Conservation (phyloP, 2,329 filamentous ascomycete genomes). For the Thelonectria blattea region DNA sequence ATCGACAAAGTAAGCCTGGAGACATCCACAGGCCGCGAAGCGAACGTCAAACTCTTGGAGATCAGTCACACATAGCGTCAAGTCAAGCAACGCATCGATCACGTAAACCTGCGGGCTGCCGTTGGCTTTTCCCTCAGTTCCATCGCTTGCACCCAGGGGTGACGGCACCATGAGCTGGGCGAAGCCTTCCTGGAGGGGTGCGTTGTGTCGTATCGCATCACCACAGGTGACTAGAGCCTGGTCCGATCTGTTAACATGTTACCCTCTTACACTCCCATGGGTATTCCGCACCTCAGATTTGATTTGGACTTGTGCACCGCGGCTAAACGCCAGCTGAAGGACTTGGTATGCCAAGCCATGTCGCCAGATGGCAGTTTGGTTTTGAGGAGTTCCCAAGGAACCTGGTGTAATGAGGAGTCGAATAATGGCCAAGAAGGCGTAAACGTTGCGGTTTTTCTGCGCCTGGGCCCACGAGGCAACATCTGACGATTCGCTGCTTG, state of each 20-base stretch:
- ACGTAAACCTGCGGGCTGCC: slow-evolving; percentile 76
- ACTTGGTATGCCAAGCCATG: slow-evolving; percentile 80
- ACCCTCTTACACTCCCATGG: not conserved
- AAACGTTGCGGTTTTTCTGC: slow-evolving; percentile 87
- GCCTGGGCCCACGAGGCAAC: slow-evolving; percentile 76
- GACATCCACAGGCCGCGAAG: slow-evolving; percentile 84
- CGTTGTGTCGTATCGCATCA: slow-evolving; percentile 84
- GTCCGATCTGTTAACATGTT: slow-evolving; percentile 21
- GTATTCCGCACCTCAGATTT: slow-evolving; percentile 70
- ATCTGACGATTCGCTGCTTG: slow-evolving; percentile 59
- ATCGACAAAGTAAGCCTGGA: slow-evolving; percentile 89
- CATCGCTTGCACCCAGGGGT: slow-evolving; percentile 51
- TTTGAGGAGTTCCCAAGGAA: slow-evolving; percentile 79
- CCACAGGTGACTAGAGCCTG: slow-evolving; percentile 84
- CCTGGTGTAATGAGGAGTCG: slow-evolving; percentile 84
- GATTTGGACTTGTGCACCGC: slow-evolving; percentile 74
- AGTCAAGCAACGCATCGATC: slow-evolving; percentile 88
- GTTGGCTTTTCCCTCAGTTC: slow-evolving; percentile 52
- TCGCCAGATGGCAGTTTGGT: slow-evolving; percentile 86
- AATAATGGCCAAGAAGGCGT: slow-evolving; percentile 85
- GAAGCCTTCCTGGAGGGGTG: slow-evolving; percentile 83
- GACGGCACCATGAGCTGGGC: slow-evolving; percentile 81
- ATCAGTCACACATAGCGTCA: slow-evolving; percentile 73
- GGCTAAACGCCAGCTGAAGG: slow-evolving; percentile 81
- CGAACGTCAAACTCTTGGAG: slow-evolving; percentile 78